Evolutionary conservation across 495 filamentous ascomycete species (phyloP).

Genomic region (Pyrenula aspistea): DNA sequence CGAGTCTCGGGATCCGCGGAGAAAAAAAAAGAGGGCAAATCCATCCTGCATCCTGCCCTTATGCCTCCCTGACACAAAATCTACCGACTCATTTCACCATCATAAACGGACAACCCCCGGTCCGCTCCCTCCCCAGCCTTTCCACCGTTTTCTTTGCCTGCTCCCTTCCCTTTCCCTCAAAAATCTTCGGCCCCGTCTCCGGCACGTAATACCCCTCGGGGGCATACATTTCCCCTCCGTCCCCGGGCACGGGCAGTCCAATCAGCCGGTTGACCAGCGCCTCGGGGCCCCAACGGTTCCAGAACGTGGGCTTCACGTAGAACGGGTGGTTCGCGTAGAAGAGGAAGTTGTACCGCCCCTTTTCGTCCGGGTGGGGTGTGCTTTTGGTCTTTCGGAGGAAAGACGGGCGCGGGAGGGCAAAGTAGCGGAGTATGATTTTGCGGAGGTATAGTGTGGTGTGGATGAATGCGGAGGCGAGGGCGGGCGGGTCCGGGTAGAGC

Average conservation of each 20-base stretch:
- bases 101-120: conserved; percentile 42
- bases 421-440: conserved; percentile 39
- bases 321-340: conserved; percentile 43
- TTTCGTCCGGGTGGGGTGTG: conserved; percentile 28
- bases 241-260: conserved; percentile 48
- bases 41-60: too few relatives aligned
- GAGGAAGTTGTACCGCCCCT: conserved; percentile 35
- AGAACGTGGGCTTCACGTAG: conserved; percentile 49
- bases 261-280: conserved; percentile 41
- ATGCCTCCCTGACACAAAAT: too few relatives aligned
- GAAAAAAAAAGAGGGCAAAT: too few relatives aligned
- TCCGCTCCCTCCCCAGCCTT: conserved; percentile 22
- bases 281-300: conserved; percentile 44
- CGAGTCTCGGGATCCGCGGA: too few relatives aligned
- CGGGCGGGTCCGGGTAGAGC: conserved; percentile 37
- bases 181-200: conserved; percentile 44
- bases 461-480: conserved; percentile 24
- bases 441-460: conserved; percentile 31
- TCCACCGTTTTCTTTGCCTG: conserved; percentile 30
- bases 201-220: conserved; percentile 44
- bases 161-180: conserved; percentile 43
- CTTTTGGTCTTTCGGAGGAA: conserved; percentile 28
- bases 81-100: conserved; percentile 1
- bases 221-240: conserved; percentile 41
- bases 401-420: conserved; percentile 39